Conservation (phyloP, 208 protist species). For the Sergeia podlipaevii region DNA sequence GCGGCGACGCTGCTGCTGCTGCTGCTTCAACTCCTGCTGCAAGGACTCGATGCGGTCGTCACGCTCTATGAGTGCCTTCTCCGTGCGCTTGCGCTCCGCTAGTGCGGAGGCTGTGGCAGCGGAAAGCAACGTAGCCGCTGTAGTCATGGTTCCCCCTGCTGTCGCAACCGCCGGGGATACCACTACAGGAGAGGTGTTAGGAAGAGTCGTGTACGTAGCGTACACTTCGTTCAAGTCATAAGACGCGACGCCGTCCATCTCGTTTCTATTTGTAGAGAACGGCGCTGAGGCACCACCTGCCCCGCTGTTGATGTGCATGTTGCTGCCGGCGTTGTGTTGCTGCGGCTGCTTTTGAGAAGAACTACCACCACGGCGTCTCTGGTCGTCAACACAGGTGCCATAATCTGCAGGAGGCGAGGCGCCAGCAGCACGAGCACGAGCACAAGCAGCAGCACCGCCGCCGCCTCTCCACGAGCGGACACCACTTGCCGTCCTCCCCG, state of each 20-base stretch:
- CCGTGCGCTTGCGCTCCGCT: background rate
- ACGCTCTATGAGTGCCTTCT: background rate
- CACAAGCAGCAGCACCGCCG: too few relatives aligned
- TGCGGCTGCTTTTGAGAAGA: conserved; percentile 27
- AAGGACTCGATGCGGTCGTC: conserved; percentile 13
- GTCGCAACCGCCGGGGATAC: conserved; percentile 1
- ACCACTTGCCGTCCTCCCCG: too few relatives aligned
- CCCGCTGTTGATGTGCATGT: conserved; percentile 5
- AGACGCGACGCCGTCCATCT: too few relatives aligned
- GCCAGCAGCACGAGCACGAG: conserved; percentile 5
- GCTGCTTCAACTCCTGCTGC: conserved; percentile 19
- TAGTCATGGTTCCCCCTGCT: too few relatives aligned
- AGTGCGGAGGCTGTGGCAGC: background rate
- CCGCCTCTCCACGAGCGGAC: too few relatives aligned
- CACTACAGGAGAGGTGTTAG: too few relatives aligned
- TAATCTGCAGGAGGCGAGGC: background rate
- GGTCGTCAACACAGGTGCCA: background rate
- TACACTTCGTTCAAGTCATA: too few relatives aligned
- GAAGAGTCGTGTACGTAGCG: too few relatives aligned
- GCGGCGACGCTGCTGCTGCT: conserved; percentile 17
- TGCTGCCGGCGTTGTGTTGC: conserved; percentile 15
- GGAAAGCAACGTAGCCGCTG: conserved; percentile 7
- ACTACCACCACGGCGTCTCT: conserved; percentile 21
- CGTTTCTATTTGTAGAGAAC: too few relatives aligned
- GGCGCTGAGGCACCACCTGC: conserved; percentile 4